These are phyloP conservation scores for Rhinocladiella mackenziei DNA, from an alignment of 2,329 filamentous ascomycete species.

Conservation along the genomic window DNA sequence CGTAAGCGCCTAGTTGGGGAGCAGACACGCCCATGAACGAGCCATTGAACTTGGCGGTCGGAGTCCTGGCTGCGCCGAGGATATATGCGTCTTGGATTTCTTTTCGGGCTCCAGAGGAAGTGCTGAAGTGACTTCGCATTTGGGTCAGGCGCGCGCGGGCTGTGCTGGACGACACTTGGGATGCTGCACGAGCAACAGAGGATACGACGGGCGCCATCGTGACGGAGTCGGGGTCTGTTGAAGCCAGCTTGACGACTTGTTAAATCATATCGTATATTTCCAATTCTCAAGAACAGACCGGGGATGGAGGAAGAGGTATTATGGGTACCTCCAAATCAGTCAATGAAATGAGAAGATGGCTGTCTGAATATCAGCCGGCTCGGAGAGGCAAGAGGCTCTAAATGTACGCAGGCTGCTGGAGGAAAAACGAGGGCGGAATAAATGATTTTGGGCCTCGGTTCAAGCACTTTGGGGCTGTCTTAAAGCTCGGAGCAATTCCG, in stretches of 20 bases:
- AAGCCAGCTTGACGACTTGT: constrained; percentile 21
- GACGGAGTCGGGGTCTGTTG: constrained; percentile 4
- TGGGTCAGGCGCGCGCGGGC: constrained; percentile 44
- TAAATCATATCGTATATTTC: no score
- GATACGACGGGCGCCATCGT: constrained; percentile 18
- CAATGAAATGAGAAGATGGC: no score
- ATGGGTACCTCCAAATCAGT: no score
- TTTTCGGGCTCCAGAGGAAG: constrained; percentile 47
- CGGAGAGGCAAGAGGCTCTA: not conserved
- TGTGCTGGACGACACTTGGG: constrained; percentile 21
- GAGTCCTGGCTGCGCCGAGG: constrained; percentile 81
- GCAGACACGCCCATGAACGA: constrained; percentile 78
- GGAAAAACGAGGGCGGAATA: not conserved
- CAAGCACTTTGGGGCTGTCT: no score
- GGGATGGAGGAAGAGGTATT: no score
- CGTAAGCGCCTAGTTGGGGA: constrained; percentile 81
- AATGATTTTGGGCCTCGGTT: not conserved
- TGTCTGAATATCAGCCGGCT: no score
- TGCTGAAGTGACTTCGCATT: constrained; percentile 51
- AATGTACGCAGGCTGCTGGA: not conserved
- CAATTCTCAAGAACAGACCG: no score
- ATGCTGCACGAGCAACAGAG: constrained; percentile 20
- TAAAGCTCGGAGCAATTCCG: constrained; percentile 1
- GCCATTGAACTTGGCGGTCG: constrained; percentile 91
- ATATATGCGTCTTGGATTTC: constrained; percentile 93